phyloP scores from a whole-genome alignment of 495 filamentous ascomycete genomes.

The Pseudevernia furfuracea region DNA sequence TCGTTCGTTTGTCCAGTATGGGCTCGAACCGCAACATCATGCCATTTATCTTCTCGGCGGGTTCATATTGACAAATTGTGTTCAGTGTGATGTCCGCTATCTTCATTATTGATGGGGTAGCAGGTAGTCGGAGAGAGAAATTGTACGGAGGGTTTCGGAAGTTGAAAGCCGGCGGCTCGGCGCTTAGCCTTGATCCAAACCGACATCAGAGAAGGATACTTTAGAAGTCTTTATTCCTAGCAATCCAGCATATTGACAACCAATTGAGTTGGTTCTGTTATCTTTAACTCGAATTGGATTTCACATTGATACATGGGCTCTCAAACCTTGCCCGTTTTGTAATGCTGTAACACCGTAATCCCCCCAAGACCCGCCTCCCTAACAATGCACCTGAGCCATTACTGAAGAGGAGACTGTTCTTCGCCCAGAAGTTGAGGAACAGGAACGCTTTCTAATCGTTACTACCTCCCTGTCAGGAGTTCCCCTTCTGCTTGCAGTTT shows the following conservation, averaged over 20 bases:
- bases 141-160: background rate
- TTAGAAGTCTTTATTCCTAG: background rate
- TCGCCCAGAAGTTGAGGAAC: background rate
- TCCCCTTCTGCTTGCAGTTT: background rate
- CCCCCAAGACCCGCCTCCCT: background rate
- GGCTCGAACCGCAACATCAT: background rate
- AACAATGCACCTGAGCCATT: background rate
- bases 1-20: background rate
- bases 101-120: constrained; percentile 1
- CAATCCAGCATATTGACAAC: background rate
- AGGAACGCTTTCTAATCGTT: background rate
- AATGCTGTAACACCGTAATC: background rate
- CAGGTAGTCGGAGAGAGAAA: background rate
- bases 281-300: background rate
- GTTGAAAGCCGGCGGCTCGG: background rate
- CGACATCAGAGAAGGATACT: background rate
- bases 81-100: background rate
- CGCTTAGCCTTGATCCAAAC: constrained; percentile 4
- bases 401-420: background rate
- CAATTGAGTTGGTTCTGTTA: background rate
- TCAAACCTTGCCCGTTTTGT: background rate
- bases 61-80: background rate
- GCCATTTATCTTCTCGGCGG: background rate
- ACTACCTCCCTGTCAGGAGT: too few species aligned
- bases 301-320: background rate